Evolutionary conservation across 2,329 filamentous ascomycete species (phyloP).

Genomic region (Ilyonectria destructans): DNA sequence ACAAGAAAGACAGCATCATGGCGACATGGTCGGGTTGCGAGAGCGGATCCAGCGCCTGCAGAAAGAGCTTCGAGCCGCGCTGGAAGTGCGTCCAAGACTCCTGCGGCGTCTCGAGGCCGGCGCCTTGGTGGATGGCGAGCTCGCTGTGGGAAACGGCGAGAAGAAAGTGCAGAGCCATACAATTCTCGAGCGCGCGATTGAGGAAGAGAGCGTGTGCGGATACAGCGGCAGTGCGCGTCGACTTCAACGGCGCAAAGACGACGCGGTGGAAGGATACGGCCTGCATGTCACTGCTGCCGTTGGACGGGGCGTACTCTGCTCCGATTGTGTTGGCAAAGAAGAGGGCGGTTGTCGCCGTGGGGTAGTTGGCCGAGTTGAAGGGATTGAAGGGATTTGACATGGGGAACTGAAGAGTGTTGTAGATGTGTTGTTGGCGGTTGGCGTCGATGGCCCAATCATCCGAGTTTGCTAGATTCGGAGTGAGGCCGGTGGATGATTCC

Average conservation of each 20-base stretch:
- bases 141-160: slow-evolving; percentile 35
- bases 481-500: background rate
- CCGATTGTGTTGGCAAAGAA: slow-evolving; percentile 13
- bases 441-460: background rate
- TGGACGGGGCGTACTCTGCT: slow-evolving; percentile 28
- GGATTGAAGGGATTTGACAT: slow-evolving; percentile 5
- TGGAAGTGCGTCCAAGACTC: slow-evolving; percentile 32
- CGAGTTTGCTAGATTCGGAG: background rate
- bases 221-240: slow-evolving; percentile 17
- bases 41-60: slow-evolving; percentile 21
- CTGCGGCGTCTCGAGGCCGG: slow-evolving; percentile 13
- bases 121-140: slow-evolving; percentile 33
- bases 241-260: slow-evolving; percentile 31
- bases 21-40: slow-evolving; percentile 21
- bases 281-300: slow-evolving; percentile 26
- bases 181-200: slow-evolving; percentile 20
- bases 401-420: slow-evolving; percentile 7
- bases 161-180: slow-evolving; percentile 31
- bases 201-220: slow-evolving; percentile 30
- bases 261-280: slow-evolving; percentile 29
- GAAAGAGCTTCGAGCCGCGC: slow-evolving; percentile 28
- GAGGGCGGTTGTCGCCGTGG: slow-evolving; percentile 3
- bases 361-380: slow-evolving; percentile 15
- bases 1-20: slow-evolving; percentile 34
- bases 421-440: background rate